These are phyloP conservation scores for Saturnispora silvae DNA, from an alignment of 805 yeast species.

Conservation along the genomic window DNA sequence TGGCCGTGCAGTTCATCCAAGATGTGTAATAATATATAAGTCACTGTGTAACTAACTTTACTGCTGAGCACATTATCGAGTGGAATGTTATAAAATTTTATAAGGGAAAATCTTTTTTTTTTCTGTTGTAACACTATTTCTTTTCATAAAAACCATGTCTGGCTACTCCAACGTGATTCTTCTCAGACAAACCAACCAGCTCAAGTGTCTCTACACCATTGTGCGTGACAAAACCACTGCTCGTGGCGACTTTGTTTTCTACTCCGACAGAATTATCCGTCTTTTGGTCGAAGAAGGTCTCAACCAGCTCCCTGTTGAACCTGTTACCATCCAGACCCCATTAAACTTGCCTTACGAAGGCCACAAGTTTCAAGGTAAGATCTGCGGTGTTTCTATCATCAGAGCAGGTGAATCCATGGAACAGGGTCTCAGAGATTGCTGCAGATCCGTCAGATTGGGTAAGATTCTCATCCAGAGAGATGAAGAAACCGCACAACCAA, in stretches of 20 bases:
- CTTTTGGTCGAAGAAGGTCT: constrained; percentile 91
- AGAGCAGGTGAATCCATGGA: constrained; percentile 99
- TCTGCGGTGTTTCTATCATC: constrained; percentile 96
- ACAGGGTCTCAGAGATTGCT: constrained; percentile 94
- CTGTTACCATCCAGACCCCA: constrained; percentile 60
- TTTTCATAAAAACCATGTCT: constrained; percentile 10
- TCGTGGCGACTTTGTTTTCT: constrained; percentile 90
- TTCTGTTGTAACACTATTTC: background rate
- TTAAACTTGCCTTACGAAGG: constrained; percentile 67
- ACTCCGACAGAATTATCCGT: constrained; percentile 90
- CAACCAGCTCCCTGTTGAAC: constrained; percentile 84
- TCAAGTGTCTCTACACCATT: constrained; percentile 77
- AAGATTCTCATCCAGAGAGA: constrained; percentile 95
- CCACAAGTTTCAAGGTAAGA: constrained; percentile 75
- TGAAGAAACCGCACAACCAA: constrained; percentile 93
- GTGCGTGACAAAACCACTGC: constrained; percentile 74
- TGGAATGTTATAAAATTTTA: background rate
- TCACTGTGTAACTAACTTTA: no score
- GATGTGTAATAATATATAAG: no score
- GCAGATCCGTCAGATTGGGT: constrained; percentile 92
- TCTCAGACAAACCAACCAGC: constrained; percentile 83
- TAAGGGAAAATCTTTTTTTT: no score
- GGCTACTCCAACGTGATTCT: constrained; percentile 45
- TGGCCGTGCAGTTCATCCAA: constrained; percentile 19
- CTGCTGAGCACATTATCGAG: background rate